Percentiles rank a stretch among this genome's conserved stretches.
phyloP scores from a whole-genome alignment of 2,329 filamentous ascomycete genomes.

The Colletotrichum endophyticum region DNA sequence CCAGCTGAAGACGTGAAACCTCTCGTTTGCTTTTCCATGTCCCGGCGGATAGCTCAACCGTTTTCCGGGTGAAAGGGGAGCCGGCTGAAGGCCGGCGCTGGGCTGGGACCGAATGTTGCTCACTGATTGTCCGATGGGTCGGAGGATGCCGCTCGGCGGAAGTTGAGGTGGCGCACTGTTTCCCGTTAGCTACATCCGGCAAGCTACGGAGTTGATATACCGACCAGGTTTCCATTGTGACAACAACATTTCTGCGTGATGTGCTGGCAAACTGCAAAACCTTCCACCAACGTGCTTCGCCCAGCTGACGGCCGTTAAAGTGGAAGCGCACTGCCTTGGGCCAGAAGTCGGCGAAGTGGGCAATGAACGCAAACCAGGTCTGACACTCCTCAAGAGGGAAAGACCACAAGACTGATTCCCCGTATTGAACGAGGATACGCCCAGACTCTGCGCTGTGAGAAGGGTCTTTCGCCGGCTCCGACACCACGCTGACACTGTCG shows the following conservation, averaged over 20 bases:
- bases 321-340: constrained; percentile 41
- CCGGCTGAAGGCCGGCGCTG: not conserved
- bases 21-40: not conserved
- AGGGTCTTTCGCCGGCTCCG: constrained; percentile 30
- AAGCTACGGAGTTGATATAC: not conserved
- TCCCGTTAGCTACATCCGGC: not conserved
- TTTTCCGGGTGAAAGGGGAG: not conserved
- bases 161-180: constrained; percentile 9
- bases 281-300: constrained; percentile 32
- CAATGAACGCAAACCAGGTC: constrained; percentile 48
- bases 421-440: constrained; percentile 39
- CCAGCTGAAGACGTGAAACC: constrained; percentile 21
- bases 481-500: constrained; percentile 32
- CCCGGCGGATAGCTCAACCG: constrained; percentile 4
- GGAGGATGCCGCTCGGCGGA: constrained; percentile 8
- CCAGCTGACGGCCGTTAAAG: constrained; percentile 32
- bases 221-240: constrained; percentile 19
- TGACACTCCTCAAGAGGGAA: constrained; percentile 42
- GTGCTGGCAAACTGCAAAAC: constrained; percentile 29
- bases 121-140: not conserved
- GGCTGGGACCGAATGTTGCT: not conserved
- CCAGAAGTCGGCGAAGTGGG: constrained; percentile 49
- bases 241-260: constrained; percentile 25
- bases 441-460: constrained; percentile 11
- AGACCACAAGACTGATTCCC: constrained; percentile 40